phyloP scores from a whole-genome alignment of 345 rosid genomes.

The Sonneratia alba region DNA sequence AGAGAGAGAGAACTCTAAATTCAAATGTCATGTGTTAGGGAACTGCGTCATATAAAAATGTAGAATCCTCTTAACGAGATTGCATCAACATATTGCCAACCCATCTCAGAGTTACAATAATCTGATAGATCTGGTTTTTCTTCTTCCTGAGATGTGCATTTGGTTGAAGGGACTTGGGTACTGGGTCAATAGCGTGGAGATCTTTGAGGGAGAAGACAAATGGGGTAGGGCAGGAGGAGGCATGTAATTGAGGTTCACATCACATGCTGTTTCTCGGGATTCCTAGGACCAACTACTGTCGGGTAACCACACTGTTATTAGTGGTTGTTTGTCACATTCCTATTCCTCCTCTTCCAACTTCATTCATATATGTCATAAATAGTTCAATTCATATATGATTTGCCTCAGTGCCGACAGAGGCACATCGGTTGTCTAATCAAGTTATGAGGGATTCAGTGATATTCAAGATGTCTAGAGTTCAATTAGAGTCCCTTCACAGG shows the following conservation, averaged over 20 bases:
- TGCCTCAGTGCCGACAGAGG: no score
- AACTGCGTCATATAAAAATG: no score
- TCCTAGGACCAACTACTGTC: constrained; percentile 3
- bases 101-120: neutral
- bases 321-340: constrained; percentile 2
- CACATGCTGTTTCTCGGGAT: constrained; percentile 8
- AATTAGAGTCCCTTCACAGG: no score
- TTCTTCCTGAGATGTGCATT: neutral
- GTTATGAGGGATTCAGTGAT: no score
- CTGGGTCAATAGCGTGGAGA: neutral
- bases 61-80: no score
- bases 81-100: no score
- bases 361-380: no score
- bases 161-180: neutral
- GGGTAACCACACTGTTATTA: neutral
- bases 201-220: neutral
- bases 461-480: no score
- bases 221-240: neutral
- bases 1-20: no score
- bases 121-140: neutral
- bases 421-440: no score
- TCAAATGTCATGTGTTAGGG: no score
- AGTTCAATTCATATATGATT: no score
- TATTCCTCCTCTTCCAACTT: neutral
- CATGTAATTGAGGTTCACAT: neutral